Evolutionary conservation across 1,284 basidiomycete species (phyloP).

Genomic region (Athelia sp.): DNA sequence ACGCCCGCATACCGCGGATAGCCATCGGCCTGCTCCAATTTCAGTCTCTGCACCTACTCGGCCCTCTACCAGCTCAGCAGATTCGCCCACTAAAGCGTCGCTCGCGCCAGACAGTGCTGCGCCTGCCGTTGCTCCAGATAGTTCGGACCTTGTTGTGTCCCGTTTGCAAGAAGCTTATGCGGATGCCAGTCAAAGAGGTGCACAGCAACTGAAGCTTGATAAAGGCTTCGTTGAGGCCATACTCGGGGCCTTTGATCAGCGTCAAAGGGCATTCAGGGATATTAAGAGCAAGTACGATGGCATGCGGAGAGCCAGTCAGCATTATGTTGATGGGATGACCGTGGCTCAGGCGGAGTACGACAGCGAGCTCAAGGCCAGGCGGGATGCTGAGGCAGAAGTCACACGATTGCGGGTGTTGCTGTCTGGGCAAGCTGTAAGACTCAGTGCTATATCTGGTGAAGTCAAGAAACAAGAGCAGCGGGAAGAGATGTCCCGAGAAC

Average conservation of each 20-base stretch:
- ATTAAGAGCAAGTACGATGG: constrained; percentile 80
- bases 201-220: constrained; percentile 70
- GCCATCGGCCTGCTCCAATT: neutral
- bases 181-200: constrained; percentile 59
- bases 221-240: constrained; percentile 71
- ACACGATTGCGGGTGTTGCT: constrained; percentile 79
- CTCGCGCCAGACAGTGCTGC: too few relatives aligned
- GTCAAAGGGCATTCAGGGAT: constrained; percentile 57
- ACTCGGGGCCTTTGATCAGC: constrained; percentile 63
- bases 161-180: constrained; percentile 59
- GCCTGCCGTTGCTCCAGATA: constrained; percentile 20
- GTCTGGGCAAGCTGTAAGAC: constrained; percentile 83
- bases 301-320: constrained; percentile 86
- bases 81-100: too few relatives aligned
- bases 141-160: constrained; percentile 41
- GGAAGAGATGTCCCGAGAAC: constrained; percentile 74
- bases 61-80: neutral
- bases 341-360: constrained; percentile 94
- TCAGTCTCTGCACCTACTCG: neutral
- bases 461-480: constrained; percentile 74
- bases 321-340: constrained; percentile 87
- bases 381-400: constrained; percentile 91
- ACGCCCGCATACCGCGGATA: too few relatives aligned
- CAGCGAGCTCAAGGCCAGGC: constrained; percentile 78
- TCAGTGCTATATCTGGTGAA: constrained; percentile 80